Conservation (phyloP, 768 basidiomycete species). For the Scleroderma bovista region DNA sequence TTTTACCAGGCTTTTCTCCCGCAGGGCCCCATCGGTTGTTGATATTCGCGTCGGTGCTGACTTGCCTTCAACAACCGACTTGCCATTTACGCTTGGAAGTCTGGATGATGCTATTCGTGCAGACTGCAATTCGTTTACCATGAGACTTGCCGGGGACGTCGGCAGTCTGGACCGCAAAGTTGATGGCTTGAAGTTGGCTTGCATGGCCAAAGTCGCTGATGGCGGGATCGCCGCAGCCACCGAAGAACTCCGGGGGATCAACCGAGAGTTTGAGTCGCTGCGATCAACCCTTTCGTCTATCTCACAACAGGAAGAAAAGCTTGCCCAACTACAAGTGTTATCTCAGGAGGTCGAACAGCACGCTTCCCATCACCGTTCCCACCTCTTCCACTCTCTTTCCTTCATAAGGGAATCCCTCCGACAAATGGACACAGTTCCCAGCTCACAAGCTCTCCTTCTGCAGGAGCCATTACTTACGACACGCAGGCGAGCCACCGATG, state of each 20-base stretch:
- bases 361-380: constrained; percentile 29
- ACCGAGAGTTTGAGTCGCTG: constrained; percentile 36
- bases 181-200: constrained; percentile 45
- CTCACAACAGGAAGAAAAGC: constrained; percentile 22
- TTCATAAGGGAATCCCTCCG: constrained; percentile 50
- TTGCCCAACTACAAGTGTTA: constrained; percentile 33
- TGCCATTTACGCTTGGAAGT: constrained; percentile 51
- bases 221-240: constrained; percentile 31
- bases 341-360: constrained; percentile 32
- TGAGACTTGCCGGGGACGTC: constrained; percentile 53
- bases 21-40: constrained; percentile 33
- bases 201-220: constrained; percentile 52
- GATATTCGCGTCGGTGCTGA: constrained; percentile 32
- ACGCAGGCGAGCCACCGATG: constrained; percentile 46
- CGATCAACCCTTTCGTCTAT: constrained; percentile 31
- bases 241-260: constrained; percentile 35
- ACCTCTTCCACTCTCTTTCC: constrained; percentile 44
- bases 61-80: constrained; percentile 29
- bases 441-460: constrained; percentile 35
- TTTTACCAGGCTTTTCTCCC: constrained; percentile 17
- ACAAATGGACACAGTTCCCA: constrained; percentile 47
- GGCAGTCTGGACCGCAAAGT: constrained; percentile 45
- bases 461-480: constrained; percentile 44
- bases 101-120: constrained; percentile 65
- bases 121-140: constrained; percentile 63